These are phyloP conservation scores for Fusarium sp. DNA, from an alignment of 2,329 filamentous ascomycete species.

Conservation along the genomic window DNA sequence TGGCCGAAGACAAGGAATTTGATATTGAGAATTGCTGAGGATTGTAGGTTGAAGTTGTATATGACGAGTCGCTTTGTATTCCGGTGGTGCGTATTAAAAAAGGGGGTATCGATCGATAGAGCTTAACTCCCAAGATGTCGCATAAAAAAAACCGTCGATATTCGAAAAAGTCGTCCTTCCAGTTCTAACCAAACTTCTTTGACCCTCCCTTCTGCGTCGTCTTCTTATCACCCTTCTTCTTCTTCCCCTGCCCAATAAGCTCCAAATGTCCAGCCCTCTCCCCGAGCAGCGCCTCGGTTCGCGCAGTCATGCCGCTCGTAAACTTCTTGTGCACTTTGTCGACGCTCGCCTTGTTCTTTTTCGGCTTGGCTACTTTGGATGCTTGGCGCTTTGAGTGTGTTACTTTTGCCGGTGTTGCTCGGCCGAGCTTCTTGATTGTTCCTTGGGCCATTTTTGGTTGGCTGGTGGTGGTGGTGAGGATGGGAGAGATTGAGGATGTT, in stretches of 20 bases:
- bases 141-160: background rate
- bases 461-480: background rate
- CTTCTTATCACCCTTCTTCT: slow-evolving; percentile 61
- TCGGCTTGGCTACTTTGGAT: slow-evolving; percentile 63
- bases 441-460: slow-evolving; percentile 68
- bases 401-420: slow-evolving; percentile 55
- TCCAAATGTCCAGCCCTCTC: slow-evolving; percentile 71
- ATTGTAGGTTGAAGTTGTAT: background rate
- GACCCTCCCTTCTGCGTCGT: slow-evolving; percentile 61
- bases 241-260: slow-evolving; percentile 69
- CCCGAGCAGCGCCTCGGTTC: slow-evolving; percentile 69
- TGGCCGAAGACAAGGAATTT: slow-evolving; percentile 54
- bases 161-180: slow-evolving; percentile 3
- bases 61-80: background rate
- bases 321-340: slow-evolving; percentile 69
- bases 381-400: slow-evolving; percentile 58
- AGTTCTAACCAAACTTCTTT: slow-evolving; percentile 66
- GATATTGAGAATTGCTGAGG: slow-evolving; percentile 37
- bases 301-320: slow-evolving; percentile 64
- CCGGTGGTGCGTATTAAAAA: background rate
- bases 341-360: slow-evolving; percentile 58
- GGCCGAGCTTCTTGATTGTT: slow-evolving; percentile 60
- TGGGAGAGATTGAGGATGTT: background rate
- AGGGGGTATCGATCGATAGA: background rate
- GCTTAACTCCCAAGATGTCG: too few species aligned